These are phyloP conservation scores for Withania somnifera DNA, from an alignment of 305 asterid genomes.

Conservation along the genomic window DNA sequence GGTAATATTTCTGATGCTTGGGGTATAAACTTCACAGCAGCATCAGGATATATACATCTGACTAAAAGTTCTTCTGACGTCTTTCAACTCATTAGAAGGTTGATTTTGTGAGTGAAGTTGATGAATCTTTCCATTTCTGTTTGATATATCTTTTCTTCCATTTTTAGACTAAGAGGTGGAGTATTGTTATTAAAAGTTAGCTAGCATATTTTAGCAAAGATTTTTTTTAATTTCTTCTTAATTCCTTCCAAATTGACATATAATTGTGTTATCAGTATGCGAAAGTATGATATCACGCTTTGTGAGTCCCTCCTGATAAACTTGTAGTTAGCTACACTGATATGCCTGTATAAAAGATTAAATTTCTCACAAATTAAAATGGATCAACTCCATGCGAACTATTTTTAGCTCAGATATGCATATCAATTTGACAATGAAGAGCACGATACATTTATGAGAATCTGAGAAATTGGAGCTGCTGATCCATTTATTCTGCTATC, in stretches of 20 bases:
- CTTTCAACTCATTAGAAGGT: neutral
- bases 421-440: too few relatives aligned
- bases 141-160: too few relatives aligned
- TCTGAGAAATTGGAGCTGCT: conserved; percentile 32
- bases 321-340: neutral
- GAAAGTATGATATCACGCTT: neutral
- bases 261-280: neutral
- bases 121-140: too few relatives aligned
- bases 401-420: neutral
- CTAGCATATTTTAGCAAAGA: too few relatives aligned
- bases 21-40: neutral
- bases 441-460: conserved; percentile 32
- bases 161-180: too few relatives aligned
- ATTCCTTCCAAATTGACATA: neutral
- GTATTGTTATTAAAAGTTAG: too few relatives aligned
- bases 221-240: neutral
- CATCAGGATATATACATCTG: neutral
- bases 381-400: neutral
- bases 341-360: neutral
- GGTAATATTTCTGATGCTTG: neutral
- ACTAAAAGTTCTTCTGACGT: neutral
- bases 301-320: neutral
- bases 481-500: neutral
- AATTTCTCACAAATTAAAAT: neutral
- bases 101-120: neutral